These are phyloP conservation scores for Aurinia saxatilis DNA, from an alignment of 345 rosid genomes.

Conservation along the genomic window DNA sequence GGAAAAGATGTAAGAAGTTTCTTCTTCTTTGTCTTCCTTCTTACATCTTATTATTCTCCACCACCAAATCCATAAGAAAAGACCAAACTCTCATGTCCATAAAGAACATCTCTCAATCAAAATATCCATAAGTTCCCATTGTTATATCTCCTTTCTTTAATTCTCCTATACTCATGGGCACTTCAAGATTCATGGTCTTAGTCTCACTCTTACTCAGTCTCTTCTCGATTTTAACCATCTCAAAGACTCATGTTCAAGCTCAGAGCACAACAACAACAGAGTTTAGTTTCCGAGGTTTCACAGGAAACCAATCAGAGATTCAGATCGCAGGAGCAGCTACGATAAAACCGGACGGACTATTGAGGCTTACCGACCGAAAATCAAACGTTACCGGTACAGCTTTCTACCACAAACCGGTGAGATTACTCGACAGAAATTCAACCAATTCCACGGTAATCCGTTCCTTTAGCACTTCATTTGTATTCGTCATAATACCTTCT, in stretches of 20 bases:
- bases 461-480: constrained; percentile 38
- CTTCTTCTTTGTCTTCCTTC: not conserved
- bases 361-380: not conserved
- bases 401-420: not conserved
- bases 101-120: not conserved
- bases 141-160: not conserved
- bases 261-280: not conserved
- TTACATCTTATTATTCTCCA: not conserved
- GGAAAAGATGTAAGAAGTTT: not conserved
- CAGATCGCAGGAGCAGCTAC: not conserved
- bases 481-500: constrained; percentile 28
- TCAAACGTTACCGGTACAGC: not conserved
- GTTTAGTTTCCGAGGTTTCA: not conserved
- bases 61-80: not conserved
- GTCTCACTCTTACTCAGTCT: not conserved
- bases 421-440: not conserved
- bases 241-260: not conserved
- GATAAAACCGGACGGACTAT: not conserved
- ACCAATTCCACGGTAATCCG: not conserved
- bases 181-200: not conserved
- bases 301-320: not conserved
- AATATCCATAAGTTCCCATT: not conserved
- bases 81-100: not conserved
- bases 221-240: not conserved
- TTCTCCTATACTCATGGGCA: not conserved